Evolutionary conservation across 495 filamentous ascomycete species (phyloP).

Genomic region (Tuber umbilicatum): DNA sequence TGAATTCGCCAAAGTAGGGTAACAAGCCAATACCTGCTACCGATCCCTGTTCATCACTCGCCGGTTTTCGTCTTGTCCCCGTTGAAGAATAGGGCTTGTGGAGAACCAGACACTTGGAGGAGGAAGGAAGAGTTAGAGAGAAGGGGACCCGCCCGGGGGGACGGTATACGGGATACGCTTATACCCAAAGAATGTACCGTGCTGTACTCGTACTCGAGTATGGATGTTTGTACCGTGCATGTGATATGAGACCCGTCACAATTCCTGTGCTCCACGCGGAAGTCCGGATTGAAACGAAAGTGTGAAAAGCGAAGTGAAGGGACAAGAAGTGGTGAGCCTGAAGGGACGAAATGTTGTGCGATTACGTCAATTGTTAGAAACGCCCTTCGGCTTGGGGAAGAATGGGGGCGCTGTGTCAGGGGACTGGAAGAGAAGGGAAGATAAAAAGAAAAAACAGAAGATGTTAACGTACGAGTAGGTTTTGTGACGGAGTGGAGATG

Average conservation of each 20-base stretch:
- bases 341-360: neutral
- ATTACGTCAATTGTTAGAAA: neutral
- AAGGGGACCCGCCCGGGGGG: neutral
- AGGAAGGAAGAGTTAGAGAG: neutral
- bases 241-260: conserved; percentile 6
- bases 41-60: too few species aligned
- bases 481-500: neutral
- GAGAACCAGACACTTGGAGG: neutral
- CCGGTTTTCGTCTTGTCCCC: too few species aligned
- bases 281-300: neutral
- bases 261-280: neutral
- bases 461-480: neutral
- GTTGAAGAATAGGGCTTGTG: too few species aligned
- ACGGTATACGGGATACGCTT: neutral
- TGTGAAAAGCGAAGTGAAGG: neutral
- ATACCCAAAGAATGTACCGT: neutral
- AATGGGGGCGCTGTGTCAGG: neutral
- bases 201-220: neutral
- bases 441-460: neutral
- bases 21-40: too few species aligned
- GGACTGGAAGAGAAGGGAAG: neutral
- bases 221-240: neutral
- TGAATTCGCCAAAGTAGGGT: too few species aligned
- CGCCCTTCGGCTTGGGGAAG: neutral
- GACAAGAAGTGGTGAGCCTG: neutral